These are phyloP conservation scores for Serendipita vermifera DNA, from an alignment of 768 basidiomycete genomes.

Conservation along the genomic window DNA sequence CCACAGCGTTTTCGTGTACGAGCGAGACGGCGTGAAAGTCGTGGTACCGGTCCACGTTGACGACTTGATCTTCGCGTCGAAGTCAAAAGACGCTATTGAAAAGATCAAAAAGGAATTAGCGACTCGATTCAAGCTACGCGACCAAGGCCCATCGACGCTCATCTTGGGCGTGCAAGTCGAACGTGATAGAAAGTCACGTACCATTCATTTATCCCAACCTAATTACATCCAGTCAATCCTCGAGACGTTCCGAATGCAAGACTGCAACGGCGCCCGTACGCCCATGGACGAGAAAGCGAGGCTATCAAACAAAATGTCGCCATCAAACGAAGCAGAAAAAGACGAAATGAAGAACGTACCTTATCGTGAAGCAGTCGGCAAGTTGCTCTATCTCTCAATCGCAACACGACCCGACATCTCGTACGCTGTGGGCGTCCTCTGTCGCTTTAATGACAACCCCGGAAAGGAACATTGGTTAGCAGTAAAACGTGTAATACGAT, in stretches of 20 bases:
- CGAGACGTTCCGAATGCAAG: not conserved
- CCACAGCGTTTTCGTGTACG: conserved; percentile 19
- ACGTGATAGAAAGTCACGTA: conserved; percentile 14
- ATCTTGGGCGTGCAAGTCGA: conserved; percentile 26
- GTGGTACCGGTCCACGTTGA: conserved; percentile 26
- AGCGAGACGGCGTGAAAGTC: conserved; percentile 10
- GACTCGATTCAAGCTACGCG: not conserved
- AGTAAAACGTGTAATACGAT: conserved; percentile 29
- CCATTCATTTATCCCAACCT: conserved; percentile 20
- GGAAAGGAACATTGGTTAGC: conserved; percentile 26
- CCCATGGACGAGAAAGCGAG: conserved; percentile 8
- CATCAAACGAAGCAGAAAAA: not conserved
- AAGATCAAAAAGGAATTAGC: conserved; percentile 3
- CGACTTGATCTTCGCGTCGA: conserved; percentile 17
- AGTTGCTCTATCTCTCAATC: conserved; percentile 13
- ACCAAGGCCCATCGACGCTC: conserved; percentile 12
- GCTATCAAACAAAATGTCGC: not conserved
- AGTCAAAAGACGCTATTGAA: conserved; percentile 1
- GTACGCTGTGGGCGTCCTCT: conserved; percentile 15
- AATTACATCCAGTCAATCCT: conserved; percentile 19
- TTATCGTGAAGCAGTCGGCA: conserved; percentile 17
- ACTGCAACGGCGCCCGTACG: not conserved
- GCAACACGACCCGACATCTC: conserved; percentile 18
- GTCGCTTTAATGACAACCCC: conserved; percentile 25
- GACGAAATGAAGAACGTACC: not conserved